Percentiles rank a stretch among this genome's conserved stretches.
These are phyloP conservation scores for Tricholoma saponaceum DNA, from an alignment of 768 basidiomycete species.

Conservation along the genomic window DNA sequence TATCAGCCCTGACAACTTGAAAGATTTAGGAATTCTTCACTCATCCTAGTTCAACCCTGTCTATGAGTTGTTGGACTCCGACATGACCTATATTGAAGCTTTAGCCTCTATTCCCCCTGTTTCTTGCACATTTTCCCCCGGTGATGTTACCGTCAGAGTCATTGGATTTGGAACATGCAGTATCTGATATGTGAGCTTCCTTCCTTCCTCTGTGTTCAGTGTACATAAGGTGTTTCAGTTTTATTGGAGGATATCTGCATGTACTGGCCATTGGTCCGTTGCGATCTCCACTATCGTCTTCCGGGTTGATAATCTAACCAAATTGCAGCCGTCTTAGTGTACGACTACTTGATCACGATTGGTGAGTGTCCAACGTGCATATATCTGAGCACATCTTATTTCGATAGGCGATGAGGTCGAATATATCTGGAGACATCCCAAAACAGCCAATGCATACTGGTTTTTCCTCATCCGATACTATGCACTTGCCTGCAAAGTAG, in stretches of 20 bases:
- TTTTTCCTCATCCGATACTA: conserved; percentile 47
- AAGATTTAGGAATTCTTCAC: too few species aligned
- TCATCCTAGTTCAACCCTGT: too few species aligned
- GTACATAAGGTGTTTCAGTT: background rate
- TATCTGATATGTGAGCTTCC: background rate
- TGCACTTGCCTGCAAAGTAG: conserved; percentile 30
- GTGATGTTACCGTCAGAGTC: background rate
- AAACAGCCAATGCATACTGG: conserved; percentile 28
- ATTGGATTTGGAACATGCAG: background rate
- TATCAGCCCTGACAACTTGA: too few species aligned
- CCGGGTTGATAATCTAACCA: background rate
- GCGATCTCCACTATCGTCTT: background rate
- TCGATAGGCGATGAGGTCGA: conserved; percentile 30
- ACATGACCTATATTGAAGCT: too few species aligned
- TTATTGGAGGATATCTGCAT: background rate
- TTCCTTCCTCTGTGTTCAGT: background rate
- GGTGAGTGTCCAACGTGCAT: background rate
- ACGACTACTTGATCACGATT: background rate
- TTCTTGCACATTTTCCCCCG: background rate
- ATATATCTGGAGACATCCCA: conserved; percentile 37
- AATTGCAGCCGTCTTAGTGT: background rate
- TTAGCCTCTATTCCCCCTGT: too few species aligned
- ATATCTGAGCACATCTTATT: background rate
- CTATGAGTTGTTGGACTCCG: too few species aligned
- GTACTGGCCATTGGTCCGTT: background rate